Conservation (phyloP, 192 early-diverging fungal species). For the Spizellomyces punctatus region DNA sequence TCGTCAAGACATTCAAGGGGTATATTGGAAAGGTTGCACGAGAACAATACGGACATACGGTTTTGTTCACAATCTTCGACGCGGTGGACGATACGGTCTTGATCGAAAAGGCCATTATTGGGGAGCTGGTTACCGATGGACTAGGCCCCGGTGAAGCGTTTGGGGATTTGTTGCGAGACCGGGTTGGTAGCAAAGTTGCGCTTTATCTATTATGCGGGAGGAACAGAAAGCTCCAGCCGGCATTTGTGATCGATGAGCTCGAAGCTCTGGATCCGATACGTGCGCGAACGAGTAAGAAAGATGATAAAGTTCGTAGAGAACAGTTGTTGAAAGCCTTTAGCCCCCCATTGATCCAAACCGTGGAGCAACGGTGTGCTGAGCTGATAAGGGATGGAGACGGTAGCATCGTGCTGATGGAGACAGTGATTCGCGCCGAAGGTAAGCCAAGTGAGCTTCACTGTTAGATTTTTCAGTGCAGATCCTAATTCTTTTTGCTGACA, state of each 20-base stretch:
- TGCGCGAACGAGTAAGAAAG: conserved; percentile 79
- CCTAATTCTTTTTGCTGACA: neutral
- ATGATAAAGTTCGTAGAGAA: conserved; percentile 59
- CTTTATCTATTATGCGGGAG: conserved; percentile 83
- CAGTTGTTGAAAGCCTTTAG: conserved; percentile 73
- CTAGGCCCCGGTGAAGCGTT: conserved; percentile 44
- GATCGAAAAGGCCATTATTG: conserved; percentile 73
- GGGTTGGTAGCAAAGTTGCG: conserved; percentile 77
- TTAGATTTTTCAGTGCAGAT: neutral
- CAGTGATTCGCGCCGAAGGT: conserved; percentile 36
- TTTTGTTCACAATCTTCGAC: conserved; percentile 81
- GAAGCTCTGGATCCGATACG: conserved; percentile 69
- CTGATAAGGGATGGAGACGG: conserved; percentile 69
- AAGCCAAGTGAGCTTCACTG: neutral
- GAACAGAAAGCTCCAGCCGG: conserved; percentile 70
- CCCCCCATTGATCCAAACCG: conserved; percentile 61
- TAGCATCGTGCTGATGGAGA: conserved; percentile 64
- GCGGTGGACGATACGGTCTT: conserved; percentile 93
- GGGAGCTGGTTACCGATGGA: conserved; percentile 40
- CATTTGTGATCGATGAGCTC: conserved; percentile 70
- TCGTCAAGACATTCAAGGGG: conserved; percentile 83
- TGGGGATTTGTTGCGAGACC: conserved; percentile 66
- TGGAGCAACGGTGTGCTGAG: conserved; percentile 50
- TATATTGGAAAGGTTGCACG: conserved; percentile 76
- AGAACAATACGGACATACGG: conserved; percentile 90